Evolutionary conservation across 2,329 filamentous ascomycete species (phyloP), one percentile per base, ranked within the genome.

Genomic region (Myriosclerotinia duriaeana): DNA sequence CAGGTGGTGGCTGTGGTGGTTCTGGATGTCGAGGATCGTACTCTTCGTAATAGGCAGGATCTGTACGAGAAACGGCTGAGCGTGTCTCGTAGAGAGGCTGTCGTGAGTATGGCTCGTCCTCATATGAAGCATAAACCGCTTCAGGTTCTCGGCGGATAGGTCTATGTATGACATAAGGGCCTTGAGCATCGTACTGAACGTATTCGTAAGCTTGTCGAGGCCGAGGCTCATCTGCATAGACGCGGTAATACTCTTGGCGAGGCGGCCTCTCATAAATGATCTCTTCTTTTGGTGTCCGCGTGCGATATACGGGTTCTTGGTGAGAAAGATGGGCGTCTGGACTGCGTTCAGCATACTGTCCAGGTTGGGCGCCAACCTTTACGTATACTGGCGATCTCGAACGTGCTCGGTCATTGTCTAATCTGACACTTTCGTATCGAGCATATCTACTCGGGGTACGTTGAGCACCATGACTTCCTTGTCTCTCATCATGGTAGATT

Each of bases 91-190:
- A 76, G 15, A 74, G 66, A 53, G 74, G 71, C 54, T 72, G 69
- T 26, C 73, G 71, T 55, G 70, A 50, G 54, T 73, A 74, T 26
- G 66, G 55, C 11, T 72, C 74, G 48, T 73, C 70, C 58, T 74
- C 71, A 64, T 76, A 75, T 17, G 69, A 56, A 12, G 72, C 67
- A 53, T 76, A 75, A n/a, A 74, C 56, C 1, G 73, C 69, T 58
- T 78, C 76, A 53, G 74, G 70, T 36, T 77, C 76, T 40, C 75
- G 73, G 52, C 73, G 73, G 34, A 80, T 69, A 5, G 81, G 80
- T 38, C 80, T 78, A 50, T 79, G 77, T 64, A 83, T 77, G 67
- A 80, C 79, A 68, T 83, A 84, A 59, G 81, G 78, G 14, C 82
- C 81, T 26, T 78, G 74, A 2, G 78, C 75, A 70, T 81, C 80